Percentiles rank a stretch among this genome's conserved stretches.
Evolutionary conservation across 2,329 filamentous ascomycete genomes (phyloP).

Genomic region (Scytalidium lignicola): DNA sequence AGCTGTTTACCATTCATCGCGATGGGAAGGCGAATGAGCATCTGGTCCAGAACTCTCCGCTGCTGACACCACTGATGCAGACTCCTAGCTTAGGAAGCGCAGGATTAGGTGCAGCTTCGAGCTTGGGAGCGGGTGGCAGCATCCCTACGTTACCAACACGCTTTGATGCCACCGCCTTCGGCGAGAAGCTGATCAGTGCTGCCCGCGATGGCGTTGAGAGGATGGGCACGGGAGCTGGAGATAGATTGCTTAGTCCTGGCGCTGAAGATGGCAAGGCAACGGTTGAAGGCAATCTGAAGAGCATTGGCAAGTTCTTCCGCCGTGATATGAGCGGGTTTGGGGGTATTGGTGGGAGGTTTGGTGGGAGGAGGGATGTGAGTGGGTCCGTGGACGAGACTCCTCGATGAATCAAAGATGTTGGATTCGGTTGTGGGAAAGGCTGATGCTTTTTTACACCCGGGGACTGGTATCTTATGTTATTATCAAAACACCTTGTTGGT

Average conservation of each 20-base stretch:
- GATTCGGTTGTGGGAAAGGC: constrained; percentile 28
- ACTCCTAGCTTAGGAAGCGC: constrained; percentile 38
- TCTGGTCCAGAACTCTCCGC: constrained; percentile 63
- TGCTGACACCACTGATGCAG: constrained; percentile 63
- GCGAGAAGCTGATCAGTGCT: constrained; percentile 82
- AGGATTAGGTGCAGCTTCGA: constrained; percentile 39
- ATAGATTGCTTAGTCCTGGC: constrained; percentile 23
- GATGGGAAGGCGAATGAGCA: constrained; percentile 67
- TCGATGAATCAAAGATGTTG: constrained; percentile 21
- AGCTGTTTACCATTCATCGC: constrained; percentile 76
- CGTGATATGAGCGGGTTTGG: constrained; percentile 77
- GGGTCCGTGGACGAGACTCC: constrained; percentile 15
- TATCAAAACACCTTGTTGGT: too few species aligned
- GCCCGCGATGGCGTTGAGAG: constrained; percentile 78
- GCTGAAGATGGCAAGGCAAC: constrained; percentile 55
- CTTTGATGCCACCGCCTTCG: constrained; percentile 79
- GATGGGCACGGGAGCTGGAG: constrained; percentile 46
- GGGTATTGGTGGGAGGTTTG: constrained; percentile 59
- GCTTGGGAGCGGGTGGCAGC: constrained; percentile 30
- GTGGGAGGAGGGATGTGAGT: constrained; percentile 17
- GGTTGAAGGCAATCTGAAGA: constrained; percentile 90
- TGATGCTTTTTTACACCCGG: too few species aligned
- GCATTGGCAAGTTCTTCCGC: constrained; percentile 93
- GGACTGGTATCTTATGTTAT: too few species aligned
- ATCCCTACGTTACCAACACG: constrained; percentile 41